Base-by-base conservation (phyloP, 352 stramenopile genomes). In the Globisporangium mamillatum region DNA sequence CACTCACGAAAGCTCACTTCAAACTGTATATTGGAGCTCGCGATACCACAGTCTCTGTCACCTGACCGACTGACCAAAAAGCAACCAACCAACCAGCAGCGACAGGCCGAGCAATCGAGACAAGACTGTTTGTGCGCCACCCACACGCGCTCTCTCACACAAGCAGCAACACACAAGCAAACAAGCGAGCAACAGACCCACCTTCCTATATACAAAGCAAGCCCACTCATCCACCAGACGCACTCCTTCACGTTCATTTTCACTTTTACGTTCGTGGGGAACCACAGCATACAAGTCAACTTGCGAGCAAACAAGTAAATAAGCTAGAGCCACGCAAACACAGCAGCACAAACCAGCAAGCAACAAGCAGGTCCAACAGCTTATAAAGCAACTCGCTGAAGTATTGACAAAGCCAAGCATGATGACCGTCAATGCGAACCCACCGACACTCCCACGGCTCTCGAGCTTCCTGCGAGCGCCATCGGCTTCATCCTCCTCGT, bases 381-480 rank as follows among this genome's bases (percentile, higher is more conserved):
- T 27, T 20, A 50, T 24, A 10, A 44, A 56, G 14, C 38, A 38
- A 57, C 57, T 50, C 22, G 32, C 20, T 34, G 5, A 3, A 18
- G 25, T 16, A 63, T 9, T 25, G 29, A 52, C 22, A 44, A 62
- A 63, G 7, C 38, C 29, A 20, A 57, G 20, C 52, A 66, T 66
- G 58, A 64, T 64, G 59, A 32, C 48, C 25, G 27, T 25, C 14
- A 56, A 52, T 14, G 25, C 27, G 54, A 52, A 18, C 44, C 22
- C 24, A n/a, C 62, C 62, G 6, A 68, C 67, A 22, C 68, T 81
- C 4, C 75, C 75, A 9, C 73, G 61, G 38, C 66, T 81, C 59
- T 71, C 65, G 50, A 69, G 68, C 41, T 74, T 81, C 62, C 50
- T 81, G 10, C 69, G 67, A 16, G 36, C 65, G 36, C 61, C 61